These are phyloP conservation scores for Pseudozyma flocculosa DNA, from an alignment of 1,284 basidiomycete species.

Conservation along the genomic window DNA sequence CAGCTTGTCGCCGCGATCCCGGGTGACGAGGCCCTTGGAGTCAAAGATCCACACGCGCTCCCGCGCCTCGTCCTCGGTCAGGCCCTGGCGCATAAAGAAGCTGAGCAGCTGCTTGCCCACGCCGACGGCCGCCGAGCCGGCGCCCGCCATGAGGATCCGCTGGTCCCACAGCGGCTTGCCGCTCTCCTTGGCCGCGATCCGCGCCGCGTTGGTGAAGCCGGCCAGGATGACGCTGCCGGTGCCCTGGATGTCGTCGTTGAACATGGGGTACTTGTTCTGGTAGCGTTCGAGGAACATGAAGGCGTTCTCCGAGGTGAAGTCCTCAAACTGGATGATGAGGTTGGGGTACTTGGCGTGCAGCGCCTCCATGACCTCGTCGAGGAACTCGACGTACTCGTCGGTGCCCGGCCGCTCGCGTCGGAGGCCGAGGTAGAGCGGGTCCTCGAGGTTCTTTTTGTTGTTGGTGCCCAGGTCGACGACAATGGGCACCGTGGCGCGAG, in stretches of 20 bases:
- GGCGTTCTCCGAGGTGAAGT: slow-evolving; percentile 56
- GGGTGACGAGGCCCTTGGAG: slow-evolving; percentile 54
- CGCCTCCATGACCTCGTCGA: slow-evolving; percentile 90
- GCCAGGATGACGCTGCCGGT: slow-evolving; percentile 72
- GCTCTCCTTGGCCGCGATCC: slow-evolving; percentile 71
- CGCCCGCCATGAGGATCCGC: slow-evolving; percentile 85
- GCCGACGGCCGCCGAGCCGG: slow-evolving; percentile 84
- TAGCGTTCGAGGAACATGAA: slow-evolving; percentile 55
- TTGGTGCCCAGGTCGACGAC: slow-evolving; percentile 73
- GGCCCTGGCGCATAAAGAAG: slow-evolving; percentile 52
- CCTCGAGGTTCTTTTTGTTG: slow-evolving; percentile 75
- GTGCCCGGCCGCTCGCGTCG: slow-evolving; percentile 55
- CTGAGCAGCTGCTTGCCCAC: slow-evolving; percentile 56
- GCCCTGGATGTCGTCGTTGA: slow-evolving; percentile 80
- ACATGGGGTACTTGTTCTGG: slow-evolving; percentile 53
- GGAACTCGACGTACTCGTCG: slow-evolving; percentile 65
- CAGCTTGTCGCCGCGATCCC: slow-evolving; percentile 51
- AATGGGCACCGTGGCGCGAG: slow-evolving; percentile 80
- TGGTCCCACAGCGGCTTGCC: slow-evolving; percentile 72
- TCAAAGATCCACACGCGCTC: slow-evolving; percentile 54
- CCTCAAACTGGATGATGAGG: slow-evolving; percentile 80
- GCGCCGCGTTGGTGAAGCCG: slow-evolving; percentile 85
- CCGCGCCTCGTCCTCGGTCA: slow-evolving; percentile 50
- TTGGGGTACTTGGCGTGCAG: slow-evolving; percentile 67
- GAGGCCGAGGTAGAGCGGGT: slow-evolving; percentile 86